Evolutionary conservation across 2,329 filamentous ascomycete genomes (phyloP), one percentile per base, ranked within the genome.

Genomic region (Biscogniauxia mediterranea): DNA sequence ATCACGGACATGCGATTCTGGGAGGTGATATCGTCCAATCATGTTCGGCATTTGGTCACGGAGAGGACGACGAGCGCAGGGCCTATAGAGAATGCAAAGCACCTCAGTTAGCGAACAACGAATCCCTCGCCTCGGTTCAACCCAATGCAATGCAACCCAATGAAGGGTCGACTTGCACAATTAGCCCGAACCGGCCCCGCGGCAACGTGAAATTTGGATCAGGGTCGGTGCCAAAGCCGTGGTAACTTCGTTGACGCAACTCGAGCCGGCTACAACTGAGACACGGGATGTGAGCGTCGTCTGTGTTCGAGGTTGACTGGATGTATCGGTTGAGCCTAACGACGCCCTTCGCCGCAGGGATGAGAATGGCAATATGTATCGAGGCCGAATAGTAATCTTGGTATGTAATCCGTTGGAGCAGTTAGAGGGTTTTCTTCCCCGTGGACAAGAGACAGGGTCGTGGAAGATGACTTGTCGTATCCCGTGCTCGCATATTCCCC

Each of bases 151-250:
- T 46, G 38, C 15, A 46, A 46, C 38, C 38, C 38, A 46, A 46
- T 46, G 38, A n/a, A 46, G 38, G 15, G n/a, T 17, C 20, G 9
- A 59, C 62, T 57, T 23, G 61, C 25, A 75, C 62, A 55, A 74
- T 73, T 9, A 75, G 64, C 19, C 71, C 73, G 56, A 74, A 74
- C 23, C 70, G 61, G 26, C 70, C 71, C 19, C 71, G 62, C 13
- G 63, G 38, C 38, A 46, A 46, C 38, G 38, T n/a, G 38, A 46
- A 46, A n/a, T n/a, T n/a, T 46, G 38, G 38, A 46, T 46, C 38
- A 46, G 38, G 38, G 38, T 46, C 38, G 38, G 15, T 46, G 38
- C 38, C 38, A 46, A 5, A 46, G 38, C 38, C 3, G 38, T 46
- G 38, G 38, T 46, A 46, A 46, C 38, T 46, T 46, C 15, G 38